Evolutionary conservation across 2,329 filamentous ascomycete genomes (phyloP), one percentile per base, ranked within the genome.

Genomic region (Fusarium liriodendri): DNA sequence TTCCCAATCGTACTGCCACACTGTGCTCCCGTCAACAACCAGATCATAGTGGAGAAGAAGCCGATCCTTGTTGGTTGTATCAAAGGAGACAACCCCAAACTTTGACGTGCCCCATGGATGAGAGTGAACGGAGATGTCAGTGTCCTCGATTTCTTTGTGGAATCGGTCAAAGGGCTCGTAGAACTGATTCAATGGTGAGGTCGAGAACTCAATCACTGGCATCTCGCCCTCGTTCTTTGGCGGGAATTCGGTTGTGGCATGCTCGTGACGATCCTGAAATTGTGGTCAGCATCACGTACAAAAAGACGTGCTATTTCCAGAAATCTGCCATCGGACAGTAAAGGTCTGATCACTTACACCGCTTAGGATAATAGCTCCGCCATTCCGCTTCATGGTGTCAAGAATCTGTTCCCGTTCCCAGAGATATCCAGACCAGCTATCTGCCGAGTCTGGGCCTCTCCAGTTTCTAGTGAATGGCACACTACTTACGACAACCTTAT

Each of bases 91-190:
- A 29, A 58, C 33, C 14, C 55, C 55, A 14, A 58, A 58, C 16
- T 58, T 58, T 11, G 55, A 58, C 4, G 35, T 58, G 3, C 55
- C 55, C 55, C 55, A 58, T 3, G 55, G 55, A 16, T 58, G 55
- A 22, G 55, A 58, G 55, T 58, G 55, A 13, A 58, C 27, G 22
- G 55, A 58, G 22, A 58, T 58, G 6, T 58, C 55, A 2, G 55
- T 62, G 25, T 62, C 60, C 22, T 62, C 45, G 14, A 62, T 40
- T 14, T 62, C 60, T 18, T 29, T 38, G 32, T 62, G 45, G 18
- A 54, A 62, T 25, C 45, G 42, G 8, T 62, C 60, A 29, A 62
- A 62, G 6, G 60, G 60, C 40, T 62, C 60, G 16, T 62, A 62
- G 20, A 62, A 62, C 35, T 62, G 60, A n/a, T 62, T 62, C 42